Evolutionary conservation across 225 moss, liverwort and hornwort species (phyloP), one percentile per base, ranked within the genome.

Genomic region (Physcomitrellopsis africana): DNA sequence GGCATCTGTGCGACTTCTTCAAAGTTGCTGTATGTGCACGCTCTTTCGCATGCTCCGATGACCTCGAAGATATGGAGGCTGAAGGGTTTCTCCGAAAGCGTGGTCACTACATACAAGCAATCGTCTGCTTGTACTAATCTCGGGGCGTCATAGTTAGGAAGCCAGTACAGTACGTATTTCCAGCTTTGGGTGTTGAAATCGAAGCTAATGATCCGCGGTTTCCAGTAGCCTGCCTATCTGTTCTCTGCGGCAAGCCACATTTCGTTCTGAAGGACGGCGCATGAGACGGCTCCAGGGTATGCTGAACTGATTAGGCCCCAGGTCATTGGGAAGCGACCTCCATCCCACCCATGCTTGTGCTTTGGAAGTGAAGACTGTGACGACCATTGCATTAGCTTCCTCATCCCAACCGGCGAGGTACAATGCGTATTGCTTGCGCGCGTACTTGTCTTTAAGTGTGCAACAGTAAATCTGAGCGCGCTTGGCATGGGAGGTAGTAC

Each of bases 191-290:
- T 69, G 58, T 69, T 47, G 72, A 84, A 78, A 62, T 81, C 81
- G 79, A 87, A 87, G 74, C 81, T 76, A 17, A 84, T 73, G 53
- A 87, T 81, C n/a, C 81, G 72, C 26, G 81, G 76, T 9, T 84
- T 73, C 83, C 83, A 81, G 42, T 24, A 16, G 43, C 83, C 86
- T 48, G 83, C 81, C 86, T 81, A 81, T 32, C 51, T 67, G 72
- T 72, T 60, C 79, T 84, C 86, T 56, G 81, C 83, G 42, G 72
- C 79, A 57, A 83, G 75, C 83, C 83, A 87, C 63, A 84, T 72
- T 68, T 84, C 81, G 51, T 70, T 66, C 9, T 51, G 79, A 55
- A 72, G 47, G 5, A 84, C 70, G n/a, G 67, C 76, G 65, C 76
- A 27, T 19, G 76, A 71, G 62, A 27, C 54, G 65, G 49, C 61